Evolutionary conservation across 2,329 filamentous ascomycete species (phyloP), one percentile per base, ranked within the genome.

Genomic region (Penicillium sp.): DNA sequence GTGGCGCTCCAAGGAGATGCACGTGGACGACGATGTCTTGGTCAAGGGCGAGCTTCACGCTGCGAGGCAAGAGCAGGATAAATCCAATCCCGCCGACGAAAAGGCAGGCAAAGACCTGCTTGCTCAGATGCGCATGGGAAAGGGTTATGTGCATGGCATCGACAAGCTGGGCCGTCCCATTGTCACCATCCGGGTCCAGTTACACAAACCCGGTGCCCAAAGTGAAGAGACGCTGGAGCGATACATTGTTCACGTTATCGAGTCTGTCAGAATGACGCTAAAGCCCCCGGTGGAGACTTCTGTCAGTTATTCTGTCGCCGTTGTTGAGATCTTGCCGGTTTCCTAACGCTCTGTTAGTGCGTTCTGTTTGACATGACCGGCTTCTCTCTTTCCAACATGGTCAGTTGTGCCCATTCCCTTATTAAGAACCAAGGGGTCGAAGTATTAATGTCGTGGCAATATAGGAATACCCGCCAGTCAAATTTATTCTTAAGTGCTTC

Each of bases 401-500:
- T 83, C 67, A 21, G 36, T 21, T n/a, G n/a, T n/a, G n/a, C n/a
- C n/a, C n/a, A n/a, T n/a, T n/a, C n/a, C n/a, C n/a, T n/a, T n/a
- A n/a, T n/a, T n/a, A n/a, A n/a, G n/a, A n/a, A n/a, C n/a, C n/a
- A n/a, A n/a, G n/a, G n/a, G n/a, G n/a, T n/a, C n/a, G n/a, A n/a
- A n/a, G n/a, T n/a, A n/a, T n/a, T n/a, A n/a, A n/a, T n/a, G n/a
- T n/a, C n/a, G n/a, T 2, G n/a, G 4, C 7, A 15, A 5, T 20
- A 2, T 28, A 84, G 81, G 93, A 98, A 68, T 97, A 97, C 65
- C 81, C 86, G 0, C 91, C 93, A 0, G 87, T 98, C 37, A 96
- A 94, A 61, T 96, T 96, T 68, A 94, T 97, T 82, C 93, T 96
- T 64, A 93, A 93, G 67, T 94, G 88, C 64, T 96, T 97, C 59